Percentiles rank a stretch among this genome's conserved stretches.
These are phyloP conservation scores for Nasturtium officinale DNA, from an alignment of 345 rosid species.

Conservation along the genomic window DNA sequence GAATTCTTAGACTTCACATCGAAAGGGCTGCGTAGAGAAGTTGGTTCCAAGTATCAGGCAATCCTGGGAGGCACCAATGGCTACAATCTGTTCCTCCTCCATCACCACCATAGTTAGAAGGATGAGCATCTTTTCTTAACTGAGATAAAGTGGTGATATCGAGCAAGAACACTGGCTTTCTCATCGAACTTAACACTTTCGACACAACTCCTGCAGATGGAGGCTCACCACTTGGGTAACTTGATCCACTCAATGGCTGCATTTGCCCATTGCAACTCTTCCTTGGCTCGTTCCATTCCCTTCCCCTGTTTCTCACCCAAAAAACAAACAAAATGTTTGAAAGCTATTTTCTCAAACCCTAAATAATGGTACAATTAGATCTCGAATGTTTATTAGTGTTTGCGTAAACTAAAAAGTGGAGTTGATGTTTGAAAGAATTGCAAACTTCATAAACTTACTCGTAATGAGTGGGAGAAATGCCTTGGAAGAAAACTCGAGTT, in stretches of 20 bases:
- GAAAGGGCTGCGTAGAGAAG: constrained; percentile 81
- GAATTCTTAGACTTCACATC: constrained; percentile 44
- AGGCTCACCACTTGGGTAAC: constrained; percentile 73
- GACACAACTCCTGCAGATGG: constrained; percentile 59
- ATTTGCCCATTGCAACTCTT: constrained; percentile 69
- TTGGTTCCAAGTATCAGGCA: constrained; percentile 98
- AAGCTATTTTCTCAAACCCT: neutral
- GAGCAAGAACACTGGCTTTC: constrained; percentile 64
- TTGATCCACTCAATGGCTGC: constrained; percentile 68
- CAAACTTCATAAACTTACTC: constrained; percentile 48
- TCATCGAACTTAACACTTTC: constrained; percentile 63
- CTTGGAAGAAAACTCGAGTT: constrained; percentile 91
- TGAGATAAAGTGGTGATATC: constrained; percentile 90
- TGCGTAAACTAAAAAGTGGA: neutral
- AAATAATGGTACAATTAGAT: neutral
- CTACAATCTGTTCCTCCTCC: constrained; percentile 76
- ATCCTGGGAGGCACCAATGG: constrained; percentile 98
- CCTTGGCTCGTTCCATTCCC: constrained; percentile 79
- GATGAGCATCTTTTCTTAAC: constrained; percentile 91
- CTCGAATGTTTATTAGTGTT: neutral
- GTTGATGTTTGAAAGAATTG: neutral
- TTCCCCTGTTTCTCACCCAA: constrained; percentile 55
- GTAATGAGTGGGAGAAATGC: constrained; percentile 94
- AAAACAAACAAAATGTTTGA: neutral
- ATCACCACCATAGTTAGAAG: constrained; percentile 58